Base-by-base conservation (phyloP, 225 moss, liverwort and hornwort genomes). In the Lunularia cruciata region DNA sequence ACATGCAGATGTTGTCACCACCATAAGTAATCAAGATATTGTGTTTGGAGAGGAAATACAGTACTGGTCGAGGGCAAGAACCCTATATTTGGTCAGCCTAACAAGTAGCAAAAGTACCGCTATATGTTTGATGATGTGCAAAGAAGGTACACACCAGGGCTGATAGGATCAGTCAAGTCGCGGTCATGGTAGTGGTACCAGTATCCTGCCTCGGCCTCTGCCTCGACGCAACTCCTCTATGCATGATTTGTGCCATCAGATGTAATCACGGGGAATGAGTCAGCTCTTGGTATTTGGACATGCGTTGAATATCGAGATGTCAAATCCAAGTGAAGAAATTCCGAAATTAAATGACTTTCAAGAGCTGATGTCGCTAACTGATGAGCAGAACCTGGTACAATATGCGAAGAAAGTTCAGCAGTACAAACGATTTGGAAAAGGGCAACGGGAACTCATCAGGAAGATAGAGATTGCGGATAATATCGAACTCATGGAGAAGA, bases 401-500 rank as follows among this genome's bases (percentile, higher is more conserved):
- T 65, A 65, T 47, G 47, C 47, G 47, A 65, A 31, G 65, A 65
- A 65, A 32, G 47, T 65, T 20, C 47, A 45, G 47, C 47, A 65
- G 47, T 65, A 47, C 65, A 65, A 47, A 18, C 47, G 65, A 47
- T 47, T 32, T 65, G 30, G 32, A 48, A 34, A 65, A 47, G 65
- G 48, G 65, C 65, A 65, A 47, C 30, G 65, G 32, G 65, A 65
- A 19, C 47, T 65, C 47, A 65, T 65, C 65, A 47, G 65, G 65
- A 47, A 65, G 65, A 65, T 65, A 65, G 47, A 65, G 65, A 32
- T 65, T 23, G 47, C 65, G 3, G 47, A 65, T 18, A 47, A 65
- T 47, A 65, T 65, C 65, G 65, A 65, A 48, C 47, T 65, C 42
- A 47, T 47, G 34, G 65, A 65, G 30, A 65, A 65, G 48, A 46